Percentiles rank a stretch among this genome's conserved stretches.
These are phyloP conservation scores for Sporothrix dimorphospora DNA, from an alignment of 2,329 filamentous ascomycete genomes.

Conservation along the genomic window DNA sequence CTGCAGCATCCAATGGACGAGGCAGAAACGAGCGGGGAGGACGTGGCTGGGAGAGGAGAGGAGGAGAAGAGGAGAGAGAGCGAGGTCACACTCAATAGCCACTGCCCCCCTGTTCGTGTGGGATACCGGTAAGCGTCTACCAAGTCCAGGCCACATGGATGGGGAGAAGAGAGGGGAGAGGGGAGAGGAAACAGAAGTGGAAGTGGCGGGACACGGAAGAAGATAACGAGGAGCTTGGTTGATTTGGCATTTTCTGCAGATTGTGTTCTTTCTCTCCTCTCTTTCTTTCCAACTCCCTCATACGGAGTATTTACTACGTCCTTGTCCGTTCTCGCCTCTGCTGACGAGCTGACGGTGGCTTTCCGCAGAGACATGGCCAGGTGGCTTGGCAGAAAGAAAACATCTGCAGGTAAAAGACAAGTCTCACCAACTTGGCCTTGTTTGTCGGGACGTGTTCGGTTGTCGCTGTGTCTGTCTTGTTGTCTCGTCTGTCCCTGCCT, in stretches of 20 bases:
- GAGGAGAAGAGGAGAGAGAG: neutral
- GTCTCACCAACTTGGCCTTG: neutral
- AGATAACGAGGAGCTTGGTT: neutral
- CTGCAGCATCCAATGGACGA: slow-evolving; percentile 1
- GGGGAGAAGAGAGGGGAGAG: neutral
- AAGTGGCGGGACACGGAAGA: neutral
- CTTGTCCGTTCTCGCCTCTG: neutral
- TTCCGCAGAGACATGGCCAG: neutral
- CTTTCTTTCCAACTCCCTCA: neutral
- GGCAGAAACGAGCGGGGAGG: slow-evolving; percentile 2
- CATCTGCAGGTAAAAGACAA: neutral
- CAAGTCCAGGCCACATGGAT: neutral
- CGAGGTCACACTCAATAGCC: slow-evolving; percentile 6
- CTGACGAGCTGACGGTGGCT: neutral
- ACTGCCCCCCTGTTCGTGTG: slow-evolving; percentile 13
- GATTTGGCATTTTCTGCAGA: neutral
- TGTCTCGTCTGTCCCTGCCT: neutral
- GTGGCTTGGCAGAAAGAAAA: neutral
- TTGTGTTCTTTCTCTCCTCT: neutral
- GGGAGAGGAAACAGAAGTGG: neutral
- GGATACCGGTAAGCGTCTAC: neutral
- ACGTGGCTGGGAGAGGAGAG: neutral
- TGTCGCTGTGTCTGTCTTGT: neutral
- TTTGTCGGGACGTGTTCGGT: neutral
- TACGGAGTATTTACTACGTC: neutral